Evolutionary conservation across 2,329 filamentous ascomycete species (phyloP), one percentile per base, ranked within the genome.

Genomic region (Microsporum ferrugineum): DNA sequence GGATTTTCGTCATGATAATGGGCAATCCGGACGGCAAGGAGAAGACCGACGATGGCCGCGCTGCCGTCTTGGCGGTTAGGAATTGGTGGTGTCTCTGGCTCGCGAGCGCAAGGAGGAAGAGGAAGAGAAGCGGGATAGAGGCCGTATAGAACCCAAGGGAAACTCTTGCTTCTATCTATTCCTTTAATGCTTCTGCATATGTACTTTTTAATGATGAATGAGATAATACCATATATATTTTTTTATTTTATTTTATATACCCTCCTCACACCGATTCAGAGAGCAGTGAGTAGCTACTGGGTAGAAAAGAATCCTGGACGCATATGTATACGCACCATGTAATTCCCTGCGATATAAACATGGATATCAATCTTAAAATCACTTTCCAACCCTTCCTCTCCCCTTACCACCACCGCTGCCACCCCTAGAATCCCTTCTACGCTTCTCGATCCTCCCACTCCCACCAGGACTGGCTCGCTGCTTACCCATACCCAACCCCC

Each of bases 81-180:
- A 76, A 77, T 56, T 84, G 81, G 78, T 86, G 84, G 84, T 82
- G 84, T 67, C 73, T 73, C 55, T 85, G 81, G 80, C 72, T 86
- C 33, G 53, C 60, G 14, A 59, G 56, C 29, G 53, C 63, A 12
- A 58, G 41, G 53, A 63, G 60, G 55, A 61, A 57, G 57, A 58
- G 57, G 51, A 63, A 51, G 29, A 62, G 51, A 47, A 47, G 39
- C 7, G 27, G 33, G 6, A 5, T 6, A 6, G 51, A 31, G 17
- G 51, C 27, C 3, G 51, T 55, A 34, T n/a, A 55, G 14, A 43
- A 14, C 1, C 17, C 17, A 23, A 2, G 39, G 39, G 14, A 6
- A 2, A 5, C 39, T 14, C 8, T 41, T 41, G 12, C 38, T 41
- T 41, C 39, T 23, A 43, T 43, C 39, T 43, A 43, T 43, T 23